These are phyloP conservation scores for Teunomyces funiuensis DNA, from an alignment of 805 yeast species.

Conservation along the genomic window DNA sequence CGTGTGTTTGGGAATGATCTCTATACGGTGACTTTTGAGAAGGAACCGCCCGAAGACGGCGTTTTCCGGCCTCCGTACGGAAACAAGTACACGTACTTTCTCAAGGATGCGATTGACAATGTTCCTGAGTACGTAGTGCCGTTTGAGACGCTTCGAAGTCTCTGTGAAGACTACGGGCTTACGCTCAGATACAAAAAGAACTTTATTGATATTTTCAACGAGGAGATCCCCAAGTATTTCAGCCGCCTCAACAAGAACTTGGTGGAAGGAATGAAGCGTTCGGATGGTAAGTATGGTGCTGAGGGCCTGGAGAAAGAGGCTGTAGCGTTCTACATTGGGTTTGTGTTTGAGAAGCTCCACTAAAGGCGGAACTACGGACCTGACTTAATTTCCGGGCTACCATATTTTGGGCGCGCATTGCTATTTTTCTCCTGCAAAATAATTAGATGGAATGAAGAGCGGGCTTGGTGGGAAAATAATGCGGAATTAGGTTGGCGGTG, in stretches of 20 bases:
- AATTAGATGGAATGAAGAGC: constrained; percentile 3
- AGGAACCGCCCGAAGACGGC: constrained; percentile 74
- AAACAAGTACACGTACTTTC: constrained; percentile 73
- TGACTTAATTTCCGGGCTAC: background rate
- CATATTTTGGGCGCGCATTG: too few relatives aligned
- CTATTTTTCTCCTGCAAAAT: background rate
- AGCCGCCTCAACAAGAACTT: constrained; percentile 57
- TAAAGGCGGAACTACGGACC: background rate
- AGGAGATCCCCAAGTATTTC: constrained; percentile 71
- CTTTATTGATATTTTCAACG: constrained; percentile 78
- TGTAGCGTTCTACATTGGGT: constrained; percentile 82
- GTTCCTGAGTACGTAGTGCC: constrained; percentile 98
- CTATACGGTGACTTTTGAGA: constrained; percentile 78
- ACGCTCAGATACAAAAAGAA: constrained; percentile 70
- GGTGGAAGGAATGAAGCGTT: constrained; percentile 66
- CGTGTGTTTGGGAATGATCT: constrained; percentile 82
- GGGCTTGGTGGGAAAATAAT: background rate
- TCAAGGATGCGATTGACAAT: constrained; percentile 92
- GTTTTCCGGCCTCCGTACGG: constrained; percentile 78
- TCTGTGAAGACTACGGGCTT: constrained; percentile 82
- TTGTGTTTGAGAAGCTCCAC: constrained; percentile 67
- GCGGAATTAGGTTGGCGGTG: background rate
- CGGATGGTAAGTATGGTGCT: constrained; percentile 81
- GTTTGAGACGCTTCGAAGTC: constrained; percentile 77
- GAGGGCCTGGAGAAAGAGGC: constrained; percentile 89